A percentile compares a stretch with the other conserved stretches of the same genome.
Evolutionary conservation across 345 rosid species (phyloP).

Genomic region (Acer campestre): DNA sequence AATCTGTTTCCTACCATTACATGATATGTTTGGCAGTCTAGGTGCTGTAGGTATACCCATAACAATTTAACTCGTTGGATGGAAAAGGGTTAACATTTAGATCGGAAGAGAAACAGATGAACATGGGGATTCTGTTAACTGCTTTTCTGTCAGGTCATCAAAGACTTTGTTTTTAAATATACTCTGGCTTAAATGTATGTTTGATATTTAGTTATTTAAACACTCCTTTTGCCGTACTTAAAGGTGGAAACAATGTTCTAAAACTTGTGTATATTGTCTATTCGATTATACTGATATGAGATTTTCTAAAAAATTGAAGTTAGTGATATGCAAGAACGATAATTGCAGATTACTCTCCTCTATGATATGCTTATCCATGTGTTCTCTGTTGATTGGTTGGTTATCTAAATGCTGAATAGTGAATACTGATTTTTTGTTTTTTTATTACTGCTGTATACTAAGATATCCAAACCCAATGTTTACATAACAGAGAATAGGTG

Average conservation of each 20-base stretch:
- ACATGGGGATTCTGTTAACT: not conserved
- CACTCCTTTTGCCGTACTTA: not conserved
- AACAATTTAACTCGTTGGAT: not conserved
- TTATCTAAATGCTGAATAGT: not conserved
- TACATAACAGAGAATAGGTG: constrained; percentile 69
- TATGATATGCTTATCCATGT: constrained; percentile 11
- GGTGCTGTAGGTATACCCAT: not conserved
- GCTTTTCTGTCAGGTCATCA: not conserved
- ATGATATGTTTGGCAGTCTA: not conserved
- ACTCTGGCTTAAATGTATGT: not conserved
- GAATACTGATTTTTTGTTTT: constrained; percentile 2
- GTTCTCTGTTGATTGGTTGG: not conserved
- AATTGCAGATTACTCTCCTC: not conserved
- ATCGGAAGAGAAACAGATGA: not conserved
- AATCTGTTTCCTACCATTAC: not conserved
- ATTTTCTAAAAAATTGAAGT: not conserved
- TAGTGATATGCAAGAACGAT: not conserved
- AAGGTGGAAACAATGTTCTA: not conserved
- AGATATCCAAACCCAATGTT: constrained; percentile 7
- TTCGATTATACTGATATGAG: not conserved
- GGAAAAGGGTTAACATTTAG: not conserved
- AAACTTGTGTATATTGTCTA: not conserved
- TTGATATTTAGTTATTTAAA: not conserved
- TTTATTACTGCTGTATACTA: constrained; percentile 9
- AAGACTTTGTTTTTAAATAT: not conserved